A percentile compares a stretch with the other conserved stretches of the same genome.
Conservation (phyloP, 495 filamentous ascomycete genomes). For the Clavariopsis aquatica region DNA sequence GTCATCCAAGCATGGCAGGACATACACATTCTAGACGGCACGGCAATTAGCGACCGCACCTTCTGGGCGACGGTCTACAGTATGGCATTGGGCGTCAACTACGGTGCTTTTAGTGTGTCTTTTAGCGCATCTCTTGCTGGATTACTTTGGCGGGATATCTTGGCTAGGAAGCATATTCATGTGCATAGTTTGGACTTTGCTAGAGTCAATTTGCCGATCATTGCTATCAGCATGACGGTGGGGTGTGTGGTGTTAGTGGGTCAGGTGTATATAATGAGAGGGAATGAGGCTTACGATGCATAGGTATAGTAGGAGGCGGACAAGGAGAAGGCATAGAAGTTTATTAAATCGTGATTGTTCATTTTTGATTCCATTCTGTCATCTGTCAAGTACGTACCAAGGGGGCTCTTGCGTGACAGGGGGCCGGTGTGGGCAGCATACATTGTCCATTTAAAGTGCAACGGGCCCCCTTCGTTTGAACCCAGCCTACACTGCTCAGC, state of each 20-base stretch:
- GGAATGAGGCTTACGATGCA: too few species aligned
- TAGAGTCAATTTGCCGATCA: constrained; percentile 65
- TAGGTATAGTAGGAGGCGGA: too few species aligned
- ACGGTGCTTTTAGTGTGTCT: constrained; percentile 66
- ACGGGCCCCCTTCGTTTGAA: too few species aligned
- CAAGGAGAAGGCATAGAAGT: too few species aligned
- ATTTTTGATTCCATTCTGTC: too few species aligned
- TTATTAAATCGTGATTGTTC: too few species aligned
- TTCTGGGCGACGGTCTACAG: constrained; percentile 69
- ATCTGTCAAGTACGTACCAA: too few species aligned
- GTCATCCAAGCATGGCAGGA: constrained; percentile 63
- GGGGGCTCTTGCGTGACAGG: too few species aligned
- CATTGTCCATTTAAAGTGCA: too few species aligned
- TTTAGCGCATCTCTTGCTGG: constrained; percentile 68
- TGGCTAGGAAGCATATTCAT: constrained; percentile 61
- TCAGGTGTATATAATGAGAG: constrained; percentile 58
- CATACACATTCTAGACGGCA: constrained; percentile 52
- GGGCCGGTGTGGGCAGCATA: too few species aligned
- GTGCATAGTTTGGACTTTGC: constrained; percentile 62
- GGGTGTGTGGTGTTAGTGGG: constrained; percentile 60
- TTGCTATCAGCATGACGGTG: constrained; percentile 64
- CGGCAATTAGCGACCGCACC: constrained; percentile 56
- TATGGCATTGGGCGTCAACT: constrained; percentile 70
- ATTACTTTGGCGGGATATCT: constrained; percentile 66
- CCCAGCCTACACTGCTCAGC: too few species aligned